Evolutionary conservation across 1,284 basidiomycete species (phyloP).

Genomic region (Ceratobasidium sp.): DNA sequence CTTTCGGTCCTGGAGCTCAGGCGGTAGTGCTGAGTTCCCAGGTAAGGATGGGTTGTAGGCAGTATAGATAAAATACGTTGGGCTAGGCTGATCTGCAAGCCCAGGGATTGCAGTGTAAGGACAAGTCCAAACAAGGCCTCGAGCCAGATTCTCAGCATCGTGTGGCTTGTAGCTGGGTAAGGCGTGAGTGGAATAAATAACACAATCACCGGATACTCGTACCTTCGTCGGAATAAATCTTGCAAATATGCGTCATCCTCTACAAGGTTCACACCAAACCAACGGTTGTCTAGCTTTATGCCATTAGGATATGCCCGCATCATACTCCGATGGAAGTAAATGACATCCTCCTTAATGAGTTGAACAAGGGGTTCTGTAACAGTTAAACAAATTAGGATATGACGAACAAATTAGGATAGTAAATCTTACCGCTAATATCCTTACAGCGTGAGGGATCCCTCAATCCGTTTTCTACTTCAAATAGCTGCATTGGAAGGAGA

Average conservation of each 20-base stretch:
- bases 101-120: neutral
- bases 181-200: no score
- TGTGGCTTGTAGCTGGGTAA: neutral
- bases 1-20: neutral
- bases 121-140: neutral
- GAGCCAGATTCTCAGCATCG: neutral
- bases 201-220: no score
- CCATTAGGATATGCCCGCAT: neutral
- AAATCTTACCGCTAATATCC: conserved; percentile 1
- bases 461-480: neutral
- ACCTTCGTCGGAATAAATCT: neutral
- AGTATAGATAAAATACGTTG: neutral
- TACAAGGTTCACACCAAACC: neutral
- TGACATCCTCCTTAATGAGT: neutral
- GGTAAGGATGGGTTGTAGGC: neutral
- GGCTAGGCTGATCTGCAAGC: neutral
- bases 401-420: neutral
- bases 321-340: neutral
- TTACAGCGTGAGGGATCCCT: neutral
- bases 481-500: neutral
- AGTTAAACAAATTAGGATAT: neutral
- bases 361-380: neutral
- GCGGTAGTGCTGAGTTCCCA: neutral
- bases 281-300: neutral
- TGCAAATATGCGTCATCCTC: neutral